These are phyloP conservation scores for Fusarium oligoseptatum DNA, from an alignment of 2,329 filamentous ascomycete species.

Conservation along the genomic window DNA sequence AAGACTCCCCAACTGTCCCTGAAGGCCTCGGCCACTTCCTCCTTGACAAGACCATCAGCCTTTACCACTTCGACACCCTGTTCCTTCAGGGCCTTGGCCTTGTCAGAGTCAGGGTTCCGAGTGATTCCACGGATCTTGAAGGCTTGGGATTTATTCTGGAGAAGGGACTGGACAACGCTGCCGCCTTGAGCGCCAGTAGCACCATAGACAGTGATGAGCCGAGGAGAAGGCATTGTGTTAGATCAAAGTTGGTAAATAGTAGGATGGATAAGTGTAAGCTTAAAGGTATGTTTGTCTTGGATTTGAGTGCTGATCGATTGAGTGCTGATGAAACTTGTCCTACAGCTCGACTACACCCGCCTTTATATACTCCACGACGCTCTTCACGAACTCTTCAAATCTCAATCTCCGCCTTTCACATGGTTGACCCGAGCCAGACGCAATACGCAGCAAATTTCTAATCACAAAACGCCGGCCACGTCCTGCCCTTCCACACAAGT, in stretches of 20 bases:
- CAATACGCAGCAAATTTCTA: slow-evolving; percentile 17
- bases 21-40: slow-evolving; percentile 46
- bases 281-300: slow-evolving; percentile 6
- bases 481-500: slow-evolving; percentile 16
- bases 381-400: background rate
- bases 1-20: slow-evolving; percentile 51
- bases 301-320: slow-evolving; percentile 7
- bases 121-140: slow-evolving; percentile 50
- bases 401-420: slow-evolving; percentile 21
- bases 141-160: slow-evolving; percentile 45
- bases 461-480: slow-evolving; percentile 15
- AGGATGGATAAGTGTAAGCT: background rate
- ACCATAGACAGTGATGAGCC: slow-evolving; percentile 50
- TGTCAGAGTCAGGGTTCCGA: slow-evolving; percentile 46
- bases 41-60: slow-evolving; percentile 46
- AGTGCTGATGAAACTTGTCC: slow-evolving; percentile 18
- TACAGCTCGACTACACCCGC: background rate
- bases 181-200: slow-evolving; percentile 50
- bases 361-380: slow-evolving; percentile 32
- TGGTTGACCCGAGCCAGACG: background rate
- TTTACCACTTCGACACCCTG: slow-evolving; percentile 49
- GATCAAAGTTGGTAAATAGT: background rate
- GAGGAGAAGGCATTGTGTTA: slow-evolving; percentile 43
- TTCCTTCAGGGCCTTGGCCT: slow-evolving; percentile 44
- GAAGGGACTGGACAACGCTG: slow-evolving; percentile 48